A percentile compares a stretch with the other conserved stretches of the same genome.
phyloP scores from a whole-genome alignment of 805 yeast genomes.

The Kregervanrija delftensis region DNA sequence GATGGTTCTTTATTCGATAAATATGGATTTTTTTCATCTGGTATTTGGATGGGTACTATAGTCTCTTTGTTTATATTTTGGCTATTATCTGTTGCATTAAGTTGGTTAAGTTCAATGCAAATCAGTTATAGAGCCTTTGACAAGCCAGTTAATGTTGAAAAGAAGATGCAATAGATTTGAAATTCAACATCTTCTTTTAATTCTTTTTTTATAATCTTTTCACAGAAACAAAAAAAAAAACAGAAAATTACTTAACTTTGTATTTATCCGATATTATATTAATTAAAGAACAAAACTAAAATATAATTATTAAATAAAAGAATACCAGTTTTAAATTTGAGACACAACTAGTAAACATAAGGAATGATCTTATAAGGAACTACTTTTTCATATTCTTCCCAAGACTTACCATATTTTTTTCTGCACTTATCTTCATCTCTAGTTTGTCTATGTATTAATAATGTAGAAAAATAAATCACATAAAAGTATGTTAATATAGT shows the following conservation, averaged over 20 bases:
- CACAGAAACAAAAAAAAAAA: neutral
- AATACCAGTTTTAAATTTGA: no score
- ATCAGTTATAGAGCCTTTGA: slow-evolving; percentile 82
- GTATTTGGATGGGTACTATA: slow-evolving; percentile 68
- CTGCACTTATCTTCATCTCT: slow-evolving; percentile 92
- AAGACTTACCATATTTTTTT: slow-evolving; percentile 74
- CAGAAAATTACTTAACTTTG: neutral
- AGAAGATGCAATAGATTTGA: slow-evolving; percentile 32
- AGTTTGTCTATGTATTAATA: slow-evolving; percentile 79
- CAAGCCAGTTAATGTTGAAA: slow-evolving; percentile 49
- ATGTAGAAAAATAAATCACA: slow-evolving; percentile 70
- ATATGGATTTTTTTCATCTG: slow-evolving; percentile 72
- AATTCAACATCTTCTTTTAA: neutral
- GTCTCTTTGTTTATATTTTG: slow-evolving; percentile 55
- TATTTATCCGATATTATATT: neutral
- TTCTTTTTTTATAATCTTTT: neutral
- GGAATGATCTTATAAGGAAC: slow-evolving; percentile 94
- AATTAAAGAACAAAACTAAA: neutral
- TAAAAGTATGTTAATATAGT: slow-evolving; percentile 87
- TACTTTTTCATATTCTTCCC: slow-evolving; percentile 72
- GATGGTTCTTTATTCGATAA: slow-evolving; percentile 47
- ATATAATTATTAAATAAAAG: neutral
- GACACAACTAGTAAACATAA: slow-evolving; percentile 54
- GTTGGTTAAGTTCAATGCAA: slow-evolving; percentile 65
- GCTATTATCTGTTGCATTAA: slow-evolving; percentile 54